Conservation (phyloP, 1,284 basidiomycete species). For the Omphalotus olearius region DNA sequence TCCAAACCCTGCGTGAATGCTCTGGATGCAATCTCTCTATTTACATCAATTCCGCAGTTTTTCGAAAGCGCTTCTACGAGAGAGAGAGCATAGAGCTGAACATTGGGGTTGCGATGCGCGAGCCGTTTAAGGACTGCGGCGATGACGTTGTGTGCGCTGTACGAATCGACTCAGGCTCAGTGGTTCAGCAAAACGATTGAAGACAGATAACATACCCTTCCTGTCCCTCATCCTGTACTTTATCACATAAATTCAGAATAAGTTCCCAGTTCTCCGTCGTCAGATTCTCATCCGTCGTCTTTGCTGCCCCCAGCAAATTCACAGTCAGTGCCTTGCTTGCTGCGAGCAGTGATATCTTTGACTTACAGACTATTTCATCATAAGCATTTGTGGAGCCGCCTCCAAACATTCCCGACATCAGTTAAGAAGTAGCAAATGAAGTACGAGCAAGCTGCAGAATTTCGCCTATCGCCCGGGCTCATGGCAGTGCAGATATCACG, state of each 20-base stretch:
- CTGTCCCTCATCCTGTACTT: constrained; percentile 86
- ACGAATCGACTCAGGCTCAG: constrained; percentile 8
- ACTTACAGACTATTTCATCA: constrained; percentile 90
- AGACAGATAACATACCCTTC: constrained; percentile 56
- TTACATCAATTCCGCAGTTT: constrained; percentile 82
- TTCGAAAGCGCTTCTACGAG: constrained; percentile 86
- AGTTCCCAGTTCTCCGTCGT: constrained; percentile 96
- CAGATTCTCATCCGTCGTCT: constrained; percentile 93
- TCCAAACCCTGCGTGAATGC: constrained; percentile 90
- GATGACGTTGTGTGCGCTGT: constrained; percentile 84
- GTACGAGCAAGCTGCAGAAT: too few species aligned
- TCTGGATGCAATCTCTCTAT: constrained; percentile 85
- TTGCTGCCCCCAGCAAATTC: constrained; percentile 43
- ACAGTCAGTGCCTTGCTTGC: background rate
- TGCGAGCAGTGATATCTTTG: constrained; percentile 5
- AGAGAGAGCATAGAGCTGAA: constrained; percentile 92
- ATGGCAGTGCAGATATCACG: too few species aligned
- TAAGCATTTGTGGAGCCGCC: constrained; percentile 73
- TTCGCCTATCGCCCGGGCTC: too few species aligned
- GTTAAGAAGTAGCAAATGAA: background rate
- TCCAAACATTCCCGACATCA: constrained; percentile 54
- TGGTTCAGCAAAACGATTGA: background rate
- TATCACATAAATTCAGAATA: constrained; percentile 94
- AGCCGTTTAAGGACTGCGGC: constrained; percentile 87
- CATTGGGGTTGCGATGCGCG: constrained; percentile 92